These are phyloP conservation scores for Erodium moschatum DNA, from an alignment of 441 rosid genomes.

Conservation along the genomic window DNA sequence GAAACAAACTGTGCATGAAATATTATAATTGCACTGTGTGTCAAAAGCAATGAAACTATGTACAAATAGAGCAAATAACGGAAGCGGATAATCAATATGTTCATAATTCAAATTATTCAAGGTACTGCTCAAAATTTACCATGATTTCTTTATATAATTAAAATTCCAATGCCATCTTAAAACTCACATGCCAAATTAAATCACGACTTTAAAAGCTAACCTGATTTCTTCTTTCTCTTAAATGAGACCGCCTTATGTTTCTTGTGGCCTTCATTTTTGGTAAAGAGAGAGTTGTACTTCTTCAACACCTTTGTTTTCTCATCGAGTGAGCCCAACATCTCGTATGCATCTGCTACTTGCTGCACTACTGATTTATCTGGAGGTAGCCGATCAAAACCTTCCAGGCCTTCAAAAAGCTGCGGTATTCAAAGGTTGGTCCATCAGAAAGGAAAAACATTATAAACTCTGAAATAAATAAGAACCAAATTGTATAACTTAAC, in stretches of 20 bases:
- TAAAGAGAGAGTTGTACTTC: conserved; percentile 51
- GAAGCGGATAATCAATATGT: background rate
- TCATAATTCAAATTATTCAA: background rate
- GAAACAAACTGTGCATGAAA: background rate
- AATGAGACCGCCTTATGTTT: conserved; percentile 27
- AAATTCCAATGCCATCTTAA: conserved; percentile 3
- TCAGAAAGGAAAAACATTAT: conserved; percentile 6
- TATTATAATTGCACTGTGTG: background rate
- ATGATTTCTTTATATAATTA: background rate
- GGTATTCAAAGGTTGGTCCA: conserved; percentile 14
- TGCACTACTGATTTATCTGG: conserved; percentile 57
- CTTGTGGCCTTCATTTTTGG: conserved; percentile 22
- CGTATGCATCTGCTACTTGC: conserved; percentile 79
- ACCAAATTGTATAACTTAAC: background rate
- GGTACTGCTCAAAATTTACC: background rate
- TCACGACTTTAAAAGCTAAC: conserved; percentile 7
- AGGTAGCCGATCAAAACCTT: conserved; percentile 74
- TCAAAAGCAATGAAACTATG: background rate
- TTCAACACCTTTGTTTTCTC: conserved; percentile 54
- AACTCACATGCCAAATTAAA: background rate
- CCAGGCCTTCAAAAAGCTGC: conserved; percentile 76
- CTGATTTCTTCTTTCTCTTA: conserved; percentile 38
- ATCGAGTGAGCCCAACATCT: conserved; percentile 51
- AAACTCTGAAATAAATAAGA: background rate
- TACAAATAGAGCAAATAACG: background rate